Evolutionary conservation across 1,284 basidiomycete species (phyloP), one percentile per base, ranked within the genome.

Genomic region (Puccinia novopanici): DNA sequence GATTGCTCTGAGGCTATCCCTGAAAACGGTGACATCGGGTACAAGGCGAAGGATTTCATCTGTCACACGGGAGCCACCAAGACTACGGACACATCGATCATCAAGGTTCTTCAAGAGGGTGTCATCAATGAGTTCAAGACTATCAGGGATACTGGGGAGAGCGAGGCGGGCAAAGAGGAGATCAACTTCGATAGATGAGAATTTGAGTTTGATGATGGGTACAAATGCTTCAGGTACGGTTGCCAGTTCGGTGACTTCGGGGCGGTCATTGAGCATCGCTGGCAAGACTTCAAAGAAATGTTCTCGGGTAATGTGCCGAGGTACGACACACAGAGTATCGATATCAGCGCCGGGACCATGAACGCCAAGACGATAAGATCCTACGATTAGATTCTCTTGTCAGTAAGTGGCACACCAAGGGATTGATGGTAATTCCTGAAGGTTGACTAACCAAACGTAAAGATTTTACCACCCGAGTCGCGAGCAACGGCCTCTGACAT

Each of bases 241-340:
- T 83, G 95, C 92, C 82, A 96, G 92, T 84, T 98, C 95, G 4
- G 91, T 90, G 27, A 91, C 93, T 40, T 94, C 95, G 67, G 95
- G 93, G 83, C 92, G 87, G 63, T 92, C 91, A 84, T 90, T 90
- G 80, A 99, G 88, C 92, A 98, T 94, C 48, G 90, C 88, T 85
- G 95, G 93, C 84, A 99, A 97, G 52, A 92, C 89, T 0, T 92
- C 91, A 84, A 98, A 98, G 87, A 99, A 99, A 87, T 99, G 94
- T 84, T 98, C 95, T 82, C 94, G 89, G 82, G 92, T 92, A 78
- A 99, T 92, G 86, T 98, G 94, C 86, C 95, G 94, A 6, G 96
- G 96, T 42, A 97, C 97, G 40, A 99, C 96, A 86, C 95, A 95
- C 50, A 99, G 89, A n/a, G 95, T 98, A 88, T 99, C 96, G 86